A percentile compares a stretch with the other conserved stretches of the same genome.
These are phyloP conservation scores for Byssochlamys sp. DNA, from an alignment of 2,329 filamentous ascomycete genomes.

Conservation along the genomic window DNA sequence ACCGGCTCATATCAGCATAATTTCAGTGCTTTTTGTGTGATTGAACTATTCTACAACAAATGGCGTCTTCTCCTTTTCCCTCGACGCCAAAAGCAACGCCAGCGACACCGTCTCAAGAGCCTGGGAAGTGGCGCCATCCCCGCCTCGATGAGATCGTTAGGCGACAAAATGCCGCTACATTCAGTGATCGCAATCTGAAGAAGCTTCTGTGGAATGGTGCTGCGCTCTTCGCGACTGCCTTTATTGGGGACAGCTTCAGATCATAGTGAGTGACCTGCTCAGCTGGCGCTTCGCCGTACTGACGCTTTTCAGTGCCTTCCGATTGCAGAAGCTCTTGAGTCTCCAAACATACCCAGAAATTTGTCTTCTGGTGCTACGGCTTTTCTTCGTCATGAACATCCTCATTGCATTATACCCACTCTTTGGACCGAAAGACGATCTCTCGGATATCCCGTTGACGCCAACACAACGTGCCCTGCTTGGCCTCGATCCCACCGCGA, in stretches of 20 bases:
- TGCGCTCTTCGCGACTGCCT: conserved; percentile 44
- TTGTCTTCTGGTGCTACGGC: conserved; percentile 46
- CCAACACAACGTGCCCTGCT: conserved; percentile 77
- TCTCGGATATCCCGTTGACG: conserved; percentile 83
- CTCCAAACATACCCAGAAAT: conserved; percentile 36
- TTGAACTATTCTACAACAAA: conserved; percentile 11
- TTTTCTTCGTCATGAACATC: conserved; percentile 63
- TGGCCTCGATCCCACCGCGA: conserved; percentile 63
- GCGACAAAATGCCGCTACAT: conserved; percentile 67
- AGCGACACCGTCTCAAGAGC: conserved; percentile 26
- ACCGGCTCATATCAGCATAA: not conserved
- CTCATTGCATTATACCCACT: conserved; percentile 61
- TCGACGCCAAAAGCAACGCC: conserved; percentile 32
- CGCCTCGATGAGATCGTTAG: conserved; percentile 75
- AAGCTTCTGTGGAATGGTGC: conserved; percentile 59
- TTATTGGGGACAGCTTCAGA: conserved; percentile 31
- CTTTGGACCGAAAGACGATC: conserved; percentile 60
- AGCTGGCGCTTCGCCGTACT: conserved; percentile 2
- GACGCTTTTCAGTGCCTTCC: conserved; percentile 22
- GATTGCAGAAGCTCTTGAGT: conserved; percentile 25
- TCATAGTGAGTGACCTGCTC: conserved; percentile 23
- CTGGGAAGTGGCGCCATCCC: conserved; percentile 86
- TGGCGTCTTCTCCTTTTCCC: conserved; percentile 29
- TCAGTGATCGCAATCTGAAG: conserved; percentile 66
- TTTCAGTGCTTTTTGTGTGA: not conserved